phyloP scores from a whole-genome alignment of 176 grass and related monocot species.

The barley (Hordeum vulgare) region DNA sequence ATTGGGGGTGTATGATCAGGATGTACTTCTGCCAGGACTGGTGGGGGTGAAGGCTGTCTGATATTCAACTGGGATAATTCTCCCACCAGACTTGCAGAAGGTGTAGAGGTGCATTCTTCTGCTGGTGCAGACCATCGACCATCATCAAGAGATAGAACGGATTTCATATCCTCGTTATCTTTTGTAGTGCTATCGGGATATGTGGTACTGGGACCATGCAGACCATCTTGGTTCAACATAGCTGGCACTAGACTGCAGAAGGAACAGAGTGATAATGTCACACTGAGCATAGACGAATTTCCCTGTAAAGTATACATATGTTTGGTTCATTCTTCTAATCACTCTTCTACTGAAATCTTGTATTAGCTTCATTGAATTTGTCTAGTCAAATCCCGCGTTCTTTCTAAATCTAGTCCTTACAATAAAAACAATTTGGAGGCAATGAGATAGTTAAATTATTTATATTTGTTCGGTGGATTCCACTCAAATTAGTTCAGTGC shows the following conservation, averaged over 20 bases:
- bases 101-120: constrained; percentile 38
- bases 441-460: background rate
- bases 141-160: constrained; percentile 97
- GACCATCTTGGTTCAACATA: constrained; percentile 55
- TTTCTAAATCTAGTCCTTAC: background rate
- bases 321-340: background rate
- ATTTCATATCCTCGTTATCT: constrained; percentile 71
- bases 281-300: background rate
- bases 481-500: background rate
- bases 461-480: background rate
- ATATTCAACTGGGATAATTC: constrained; percentile 66
- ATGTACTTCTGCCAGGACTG: constrained; percentile 75
- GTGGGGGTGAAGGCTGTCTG: constrained; percentile 85
- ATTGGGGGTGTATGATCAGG: constrained; percentile 41
- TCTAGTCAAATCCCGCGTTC: background rate
- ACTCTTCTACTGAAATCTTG: background rate
- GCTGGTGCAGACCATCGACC: constrained; percentile 66
- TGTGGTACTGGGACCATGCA: constrained; percentile 25
- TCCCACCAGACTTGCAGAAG: constrained; percentile 49
- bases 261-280: constrained; percentile 8
- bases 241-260: constrained; percentile 47
- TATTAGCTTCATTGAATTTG: background rate
- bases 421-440: background rate
- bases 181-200: constrained; percentile 30
- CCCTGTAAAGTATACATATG: constrained; percentile 17